Conservation (phyloP, 495 filamentous ascomycete genomes). For the Penicillium riverlandense region DNA sequence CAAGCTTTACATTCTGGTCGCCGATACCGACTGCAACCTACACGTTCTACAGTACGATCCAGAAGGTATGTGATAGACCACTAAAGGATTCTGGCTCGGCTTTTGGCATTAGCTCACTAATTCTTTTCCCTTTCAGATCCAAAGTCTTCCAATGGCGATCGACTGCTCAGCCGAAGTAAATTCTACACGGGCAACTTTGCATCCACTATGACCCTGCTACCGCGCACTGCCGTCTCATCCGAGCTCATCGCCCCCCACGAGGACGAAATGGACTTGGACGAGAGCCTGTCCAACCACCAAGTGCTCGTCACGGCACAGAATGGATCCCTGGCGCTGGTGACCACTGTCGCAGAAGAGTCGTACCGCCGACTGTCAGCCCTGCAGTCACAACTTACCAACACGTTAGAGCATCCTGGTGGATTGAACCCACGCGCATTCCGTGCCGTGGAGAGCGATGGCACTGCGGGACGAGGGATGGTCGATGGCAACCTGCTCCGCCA, state of each 20-base stretch:
- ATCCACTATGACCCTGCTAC: slow-evolving; percentile 67
- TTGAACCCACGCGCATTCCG: slow-evolving; percentile 79
- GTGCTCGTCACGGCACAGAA: slow-evolving; percentile 64
- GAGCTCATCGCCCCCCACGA: slow-evolving; percentile 25
- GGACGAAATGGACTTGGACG: slow-evolving; percentile 35
- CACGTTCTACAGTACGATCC: slow-evolving; percentile 92
- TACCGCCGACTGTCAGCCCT: slow-evolving; percentile 83
- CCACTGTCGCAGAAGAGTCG: slow-evolving; percentile 66
- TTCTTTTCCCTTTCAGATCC: slow-evolving; percentile 53
- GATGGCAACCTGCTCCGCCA: slow-evolving; percentile 54
- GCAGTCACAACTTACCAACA: slow-evolving; percentile 67
- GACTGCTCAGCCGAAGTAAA: slow-evolving; percentile 75
- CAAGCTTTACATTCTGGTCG: slow-evolving; percentile 73
- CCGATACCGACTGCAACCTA: slow-evolving; percentile 78
- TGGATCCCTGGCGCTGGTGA: slow-evolving; percentile 69
- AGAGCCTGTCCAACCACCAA: slow-evolving; percentile 34
- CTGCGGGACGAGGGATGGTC: slow-evolving; percentile 50
- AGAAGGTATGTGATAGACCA: slow-evolving; percentile 48
- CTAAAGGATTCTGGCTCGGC: too few species aligned
- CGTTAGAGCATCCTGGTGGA: slow-evolving; percentile 67
- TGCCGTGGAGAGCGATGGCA: slow-evolving; percentile 39
- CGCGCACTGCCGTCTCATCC: slow-evolving; percentile 48
- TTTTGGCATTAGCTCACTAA: too few species aligned
- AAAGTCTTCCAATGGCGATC: slow-evolving; percentile 81
- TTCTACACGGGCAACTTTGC: slow-evolving; percentile 81